Base-by-base conservation (phyloP, 2,329 filamentous ascomycete genomes). In the Didymella keratinophila region DNA sequence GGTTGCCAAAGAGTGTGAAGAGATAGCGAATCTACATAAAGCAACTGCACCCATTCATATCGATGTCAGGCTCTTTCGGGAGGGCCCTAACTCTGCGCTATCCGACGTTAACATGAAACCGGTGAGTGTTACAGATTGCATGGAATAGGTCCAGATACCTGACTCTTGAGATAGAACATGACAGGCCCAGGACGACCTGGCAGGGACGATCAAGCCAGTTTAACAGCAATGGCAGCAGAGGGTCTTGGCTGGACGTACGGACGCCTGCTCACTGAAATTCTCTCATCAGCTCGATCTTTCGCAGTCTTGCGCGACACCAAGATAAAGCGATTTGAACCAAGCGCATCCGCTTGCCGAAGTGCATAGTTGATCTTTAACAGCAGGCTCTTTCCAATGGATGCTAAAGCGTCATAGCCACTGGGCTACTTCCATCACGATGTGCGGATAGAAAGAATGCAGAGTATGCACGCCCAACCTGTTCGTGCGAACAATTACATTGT, bases 71-170 rank as follows among this genome's bases (percentile, higher is more conserved):
- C 73, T 81, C 9, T 77, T 79, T 30, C 56, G 58, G 2, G 55
- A 72, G 9, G 48, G 36, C 2, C 48, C 49, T 6, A 70, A 69
- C 1, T 84, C 84, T 70, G 79, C 78, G 0, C 66, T 83, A 18
- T 84, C 84, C 61, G 81, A 84, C 67, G 74, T 84, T 12, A 83
- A 83, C 53, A 82, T 84, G 78, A 83, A 84, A 65, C 81, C 81
- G 16, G 79, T 80, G 68, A 71, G 78, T 74, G 7, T 6, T 6
- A 27, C 16, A 25, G n/a, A 39, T 8, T 6, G 12, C 18, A 6
- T 11, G 1, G 2, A 18, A 41, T 39, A 16, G 3, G n/a, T n/a
- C 1, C 8, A n/a, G n/a, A 11, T 14, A 7, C 6, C 23, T 37
- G 34, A 58, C 45, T n/a, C 39, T 45, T n/a, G 7, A 21, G n/a